These are phyloP conservation scores for Exophiala aquamarina DNA, from an alignment of 2,329 filamentous ascomycete species.

Conservation along the genomic window DNA sequence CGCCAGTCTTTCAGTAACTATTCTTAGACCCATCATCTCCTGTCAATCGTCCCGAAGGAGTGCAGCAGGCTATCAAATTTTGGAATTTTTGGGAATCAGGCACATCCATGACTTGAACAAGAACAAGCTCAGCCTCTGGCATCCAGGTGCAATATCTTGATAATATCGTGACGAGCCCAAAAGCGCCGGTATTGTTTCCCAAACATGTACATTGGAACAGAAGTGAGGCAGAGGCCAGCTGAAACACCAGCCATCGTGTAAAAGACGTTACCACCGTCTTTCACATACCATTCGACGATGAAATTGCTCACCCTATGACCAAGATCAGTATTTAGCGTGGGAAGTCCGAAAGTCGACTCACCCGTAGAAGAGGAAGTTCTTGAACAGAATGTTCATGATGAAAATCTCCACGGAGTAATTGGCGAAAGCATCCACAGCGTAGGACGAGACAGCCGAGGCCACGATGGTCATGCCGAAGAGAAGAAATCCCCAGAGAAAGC, in stretches of 20 bases:
- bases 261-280: constrained; percentile 5
- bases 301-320: not conserved
- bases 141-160: not conserved
- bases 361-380: constrained; percentile 83
- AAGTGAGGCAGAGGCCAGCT: constrained; percentile 1
- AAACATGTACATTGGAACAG: constrained; percentile 12
- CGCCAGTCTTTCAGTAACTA: no score
- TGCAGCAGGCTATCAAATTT: no score
- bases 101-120: no score
- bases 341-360: not conserved
- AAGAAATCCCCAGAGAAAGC: constrained; percentile 79
- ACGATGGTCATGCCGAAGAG: constrained; percentile 89
- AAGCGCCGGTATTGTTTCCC: constrained; percentile 7
- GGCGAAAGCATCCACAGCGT: constrained; percentile 91
- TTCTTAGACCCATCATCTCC: no score
- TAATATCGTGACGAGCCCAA: constrained; percentile 32
- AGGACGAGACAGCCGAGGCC: constrained; percentile 73
- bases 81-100: no score
- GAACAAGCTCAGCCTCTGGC: no score
- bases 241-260: constrained; percentile 9
- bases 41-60: no score
- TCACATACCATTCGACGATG: constrained; percentile 8
- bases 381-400: constrained; percentile 86
- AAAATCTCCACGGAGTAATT: constrained; percentile 83
- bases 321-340: not conserved